Evolutionary conservation across 202 grass and related monocot species (phyloP).

Genomic region (Cymbopogon flexuosus): DNA sequence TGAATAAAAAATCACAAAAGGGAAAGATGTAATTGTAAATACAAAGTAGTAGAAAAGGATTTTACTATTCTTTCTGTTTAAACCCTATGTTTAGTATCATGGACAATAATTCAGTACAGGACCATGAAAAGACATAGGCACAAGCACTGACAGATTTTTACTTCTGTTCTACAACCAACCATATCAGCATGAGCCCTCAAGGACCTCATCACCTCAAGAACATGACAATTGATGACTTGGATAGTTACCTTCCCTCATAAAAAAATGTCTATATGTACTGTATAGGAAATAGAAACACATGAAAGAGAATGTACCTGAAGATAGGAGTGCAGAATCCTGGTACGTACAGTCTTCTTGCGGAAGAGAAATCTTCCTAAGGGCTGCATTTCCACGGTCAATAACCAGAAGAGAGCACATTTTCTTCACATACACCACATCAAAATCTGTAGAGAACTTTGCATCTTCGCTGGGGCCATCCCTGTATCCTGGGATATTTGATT

Average conservation of each 20-base stretch:
- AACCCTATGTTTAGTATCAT: background rate
- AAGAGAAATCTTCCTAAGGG: conserved; percentile 86
- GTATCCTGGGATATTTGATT: conserved; percentile 87
- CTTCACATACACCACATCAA: conserved; percentile 87
- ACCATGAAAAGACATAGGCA: background rate
- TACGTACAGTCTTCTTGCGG: conserved; percentile 86
- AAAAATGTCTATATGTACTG: background rate
- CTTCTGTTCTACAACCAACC: background rate
- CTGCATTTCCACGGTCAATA: conserved; percentile 89
- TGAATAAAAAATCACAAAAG: background rate
- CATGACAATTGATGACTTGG: background rate
- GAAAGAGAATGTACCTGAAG: conserved; percentile 56
- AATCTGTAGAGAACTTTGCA: conserved; percentile 93
- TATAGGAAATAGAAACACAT: conserved; percentile 4
- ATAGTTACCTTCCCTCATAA: background rate
- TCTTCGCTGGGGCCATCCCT: conserved; percentile 97
- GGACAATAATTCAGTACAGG: background rate
- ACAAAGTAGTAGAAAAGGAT: background rate
- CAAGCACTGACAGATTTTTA: background rate
- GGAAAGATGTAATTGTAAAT: background rate
- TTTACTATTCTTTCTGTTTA: background rate
- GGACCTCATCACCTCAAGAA: conserved; percentile 1
- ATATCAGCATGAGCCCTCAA: background rate
- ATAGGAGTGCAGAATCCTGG: conserved; percentile 65
- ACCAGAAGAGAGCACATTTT: conserved; percentile 84